Evolutionary conservation across 164 flowering plant species (phyloP), one percentile per base, ranked within the genome.

Genomic region (Taxillus chinensis): DNA sequence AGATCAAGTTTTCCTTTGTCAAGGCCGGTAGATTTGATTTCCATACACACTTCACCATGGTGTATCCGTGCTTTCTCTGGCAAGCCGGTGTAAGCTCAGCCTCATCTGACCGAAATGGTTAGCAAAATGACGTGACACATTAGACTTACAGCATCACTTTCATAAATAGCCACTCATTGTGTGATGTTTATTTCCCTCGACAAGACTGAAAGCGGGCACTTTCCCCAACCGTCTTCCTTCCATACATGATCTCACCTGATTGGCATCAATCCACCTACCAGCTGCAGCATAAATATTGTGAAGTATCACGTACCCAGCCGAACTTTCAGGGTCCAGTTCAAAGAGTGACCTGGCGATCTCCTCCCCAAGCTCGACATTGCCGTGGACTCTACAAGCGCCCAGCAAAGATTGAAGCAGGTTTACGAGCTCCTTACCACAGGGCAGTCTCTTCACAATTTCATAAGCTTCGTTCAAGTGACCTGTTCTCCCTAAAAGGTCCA

Each of bases 401-500:
- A 83, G 66, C 55, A 83, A 59, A 39, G 87, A 75, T 49, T 78
- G 80, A 0, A 80, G 78, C 41, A 80, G 42, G 62, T 75, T 72
- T 16, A 43, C 53, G 5, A 75, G 66, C 38, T 82, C 75, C 60
- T 67, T 57, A 58, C 55, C 68, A 27, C 27, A 27, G 0, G 83
- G 78, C 46, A 80, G 65, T 46, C 59, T 51, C 63, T 78, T 79
- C n/a, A 79, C 66, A 41, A 82, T 52, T 16, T 68, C 74, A 45
- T 69, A 77, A 8, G 91, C 91, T 68, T 83, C 86, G 37, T 49
- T 48, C 62, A 86, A 61, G 61, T 64, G 62, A 40, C 88, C 91
- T 17, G 72, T 64, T 71, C 88, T 73, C 10, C 82, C 79, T 46
- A 86, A 80, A 43, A 86, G 82, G 71, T 82, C 83, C 49, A 86